Conservation (phyloP, 768 basidiomycete genomes). For the Dentipellis sp. region DNA sequence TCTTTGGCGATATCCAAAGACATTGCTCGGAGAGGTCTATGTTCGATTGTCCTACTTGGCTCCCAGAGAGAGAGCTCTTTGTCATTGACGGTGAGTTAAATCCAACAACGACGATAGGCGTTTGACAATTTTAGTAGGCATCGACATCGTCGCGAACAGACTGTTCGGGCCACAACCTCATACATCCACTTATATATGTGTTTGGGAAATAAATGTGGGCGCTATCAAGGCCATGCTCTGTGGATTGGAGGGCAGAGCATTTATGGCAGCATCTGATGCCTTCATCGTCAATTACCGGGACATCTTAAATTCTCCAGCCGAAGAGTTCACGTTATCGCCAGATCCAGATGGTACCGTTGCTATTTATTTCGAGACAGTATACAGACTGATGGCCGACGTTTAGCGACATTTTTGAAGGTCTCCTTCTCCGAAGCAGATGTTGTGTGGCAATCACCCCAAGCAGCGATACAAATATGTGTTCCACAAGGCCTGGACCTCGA, state of each 20-base stretch:
- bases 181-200: slow-evolving; percentile 79
- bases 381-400: slow-evolving; percentile 3
- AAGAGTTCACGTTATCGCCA: slow-evolving; percentile 45
- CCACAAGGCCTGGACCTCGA: slow-evolving; percentile 56
- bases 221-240: slow-evolving; percentile 46
- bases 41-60: slow-evolving; percentile 16
- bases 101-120: not conserved
- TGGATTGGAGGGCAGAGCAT: slow-evolving; percentile 38
- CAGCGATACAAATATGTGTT: slow-evolving; percentile 46
- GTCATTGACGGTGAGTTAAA: slow-evolving; percentile 38
- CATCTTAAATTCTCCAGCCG: slow-evolving; percentile 70
- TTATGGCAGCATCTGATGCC: slow-evolving; percentile 43
- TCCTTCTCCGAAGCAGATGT: slow-evolving; percentile 43
- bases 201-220: slow-evolving; percentile 86
- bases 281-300: slow-evolving; percentile 72
- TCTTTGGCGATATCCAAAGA: slow-evolving; percentile 41
- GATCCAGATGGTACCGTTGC: slow-evolving; percentile 64
- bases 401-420: slow-evolving; percentile 83
- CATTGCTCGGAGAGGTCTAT: slow-evolving; percentile 37
- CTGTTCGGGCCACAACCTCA: slow-evolving; percentile 85
- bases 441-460: slow-evolving; percentile 42
- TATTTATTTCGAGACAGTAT: not conserved
- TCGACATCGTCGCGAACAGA: slow-evolving; percentile 76
- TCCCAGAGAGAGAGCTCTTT: slow-evolving; percentile 25
- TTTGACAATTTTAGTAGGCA: slow-evolving; percentile 30